Conservation (phyloP, 2,329 filamentous ascomycete genomes). For the Pseudovirgaria hyperparasitica region DNA sequence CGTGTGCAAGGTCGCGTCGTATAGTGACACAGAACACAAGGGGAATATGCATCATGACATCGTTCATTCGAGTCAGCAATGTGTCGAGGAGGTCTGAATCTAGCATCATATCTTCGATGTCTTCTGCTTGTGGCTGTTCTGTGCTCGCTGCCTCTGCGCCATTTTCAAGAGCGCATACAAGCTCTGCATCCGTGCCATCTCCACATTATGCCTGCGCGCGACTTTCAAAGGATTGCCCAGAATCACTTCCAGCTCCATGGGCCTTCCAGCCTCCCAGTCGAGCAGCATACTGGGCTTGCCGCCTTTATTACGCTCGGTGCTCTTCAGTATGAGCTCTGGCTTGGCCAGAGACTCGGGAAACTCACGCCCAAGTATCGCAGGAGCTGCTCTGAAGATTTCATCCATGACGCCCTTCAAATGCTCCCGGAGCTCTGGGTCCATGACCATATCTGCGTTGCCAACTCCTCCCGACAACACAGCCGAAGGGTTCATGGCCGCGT, state of each 20-base stretch:
- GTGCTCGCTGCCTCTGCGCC: constrained; percentile 43
- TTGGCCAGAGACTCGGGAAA: constrained; percentile 48
- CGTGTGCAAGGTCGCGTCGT: too few species aligned
- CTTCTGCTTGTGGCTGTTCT: constrained; percentile 12
- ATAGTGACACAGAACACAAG: too few species aligned
- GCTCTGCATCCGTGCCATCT: constrained; percentile 54
- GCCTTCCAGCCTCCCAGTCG: constrained; percentile 54
- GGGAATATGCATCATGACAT: too few species aligned
- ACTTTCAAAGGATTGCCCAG: constrained; percentile 57
- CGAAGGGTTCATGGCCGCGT: constrained; percentile 62
- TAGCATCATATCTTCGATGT: too few species aligned
- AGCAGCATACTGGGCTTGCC: constrained; percentile 53
- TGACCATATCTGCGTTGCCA: constrained; percentile 53
- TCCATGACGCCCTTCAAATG: constrained; percentile 56
- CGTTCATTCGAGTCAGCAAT: too few species aligned
- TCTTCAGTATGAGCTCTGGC: constrained; percentile 49
- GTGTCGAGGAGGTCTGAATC: too few species aligned
- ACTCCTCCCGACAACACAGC: constrained; percentile 53
- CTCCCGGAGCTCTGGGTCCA: constrained; percentile 46
- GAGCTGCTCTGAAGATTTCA: constrained; percentile 53
- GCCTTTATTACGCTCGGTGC: constrained; percentile 47
- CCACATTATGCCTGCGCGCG: constrained; percentile 47
- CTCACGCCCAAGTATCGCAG: constrained; percentile 47
- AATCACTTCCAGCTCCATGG: constrained; percentile 61
- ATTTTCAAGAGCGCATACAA: constrained; percentile 54